Evolutionary conservation across 371 early-diverging fungal species (phyloP).

Genomic region (Lichtheimia ornata): DNA sequence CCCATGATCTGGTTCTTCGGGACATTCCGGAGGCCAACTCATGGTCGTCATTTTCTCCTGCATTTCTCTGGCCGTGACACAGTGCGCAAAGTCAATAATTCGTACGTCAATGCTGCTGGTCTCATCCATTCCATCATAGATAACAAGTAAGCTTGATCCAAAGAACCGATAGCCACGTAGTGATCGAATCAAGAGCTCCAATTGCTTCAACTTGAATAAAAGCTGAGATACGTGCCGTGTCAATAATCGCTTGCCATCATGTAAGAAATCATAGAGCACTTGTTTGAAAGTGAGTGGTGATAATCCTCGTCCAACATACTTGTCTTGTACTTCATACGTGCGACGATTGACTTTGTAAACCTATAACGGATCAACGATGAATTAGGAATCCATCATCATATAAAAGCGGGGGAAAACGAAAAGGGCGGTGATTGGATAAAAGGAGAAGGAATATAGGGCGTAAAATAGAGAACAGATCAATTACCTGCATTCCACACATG

Average conservation of each 20-base stretch:
- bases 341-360: conserved; percentile 75
- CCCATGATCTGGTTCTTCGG: conserved; percentile 65
- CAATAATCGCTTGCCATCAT: conserved; percentile 69
- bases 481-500: conserved; percentile 96
- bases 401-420: not conserved
- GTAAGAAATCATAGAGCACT: conserved; percentile 73
- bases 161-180: conserved; percentile 88
- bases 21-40: conserved; percentile 64
- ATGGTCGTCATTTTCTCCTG: conserved; percentile 18
- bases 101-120: conserved; percentile 60
- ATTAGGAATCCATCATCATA: not conserved
- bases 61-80: conserved; percentile 39
- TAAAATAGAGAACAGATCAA: not conserved
- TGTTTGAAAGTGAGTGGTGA: conserved; percentile 72
- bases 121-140: conserved; percentile 28
- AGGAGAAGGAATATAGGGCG: not conserved
- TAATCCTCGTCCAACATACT: conserved; percentile 91
- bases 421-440: not conserved
- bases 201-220: conserved; percentile 64
- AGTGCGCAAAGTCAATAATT: conserved; percentile 94
- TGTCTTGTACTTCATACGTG: conserved; percentile 77
- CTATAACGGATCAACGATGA: conserved; percentile 24
- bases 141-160: conserved; percentile 75
- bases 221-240: conserved; percentile 76
- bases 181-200: conserved; percentile 70